A percentile compares a stretch with the other conserved stretches of the same genome.
Conservation (phyloP, 345 rosid species). For the Erodium maritimum region DNA sequence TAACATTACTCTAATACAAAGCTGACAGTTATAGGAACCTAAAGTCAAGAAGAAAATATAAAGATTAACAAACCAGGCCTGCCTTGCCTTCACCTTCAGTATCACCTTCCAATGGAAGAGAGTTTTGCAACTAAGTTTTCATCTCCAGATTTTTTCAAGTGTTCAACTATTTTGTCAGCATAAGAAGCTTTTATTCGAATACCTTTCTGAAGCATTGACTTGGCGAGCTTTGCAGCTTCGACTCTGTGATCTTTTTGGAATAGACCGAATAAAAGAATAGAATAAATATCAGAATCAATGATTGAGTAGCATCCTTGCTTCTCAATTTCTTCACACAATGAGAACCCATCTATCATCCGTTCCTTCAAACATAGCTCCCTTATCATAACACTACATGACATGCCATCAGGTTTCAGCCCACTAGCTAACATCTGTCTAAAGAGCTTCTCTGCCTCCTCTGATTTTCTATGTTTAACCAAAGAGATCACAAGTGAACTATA, state of each 20-base stretch:
- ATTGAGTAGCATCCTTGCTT: constrained; percentile 29
- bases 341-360: constrained; percentile 47
- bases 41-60: no score
- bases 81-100: background rate
- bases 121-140: constrained; percentile 28
- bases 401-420: constrained; percentile 53
- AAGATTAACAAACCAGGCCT: background rate
- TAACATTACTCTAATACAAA: no score
- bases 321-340: constrained; percentile 36
- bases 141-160: constrained; percentile 32
- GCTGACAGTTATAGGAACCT: no score
- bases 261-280: constrained; percentile 45
- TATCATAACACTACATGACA: constrained; percentile 54
- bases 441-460: constrained; percentile 45
- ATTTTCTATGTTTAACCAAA: constrained; percentile 34
- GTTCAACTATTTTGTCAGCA: constrained; percentile 23
- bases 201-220: constrained; percentile 41
- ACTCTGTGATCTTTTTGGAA: constrained; percentile 24
- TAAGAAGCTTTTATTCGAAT: constrained; percentile 24
- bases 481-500: constrained; percentile 50
- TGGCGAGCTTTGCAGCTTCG: constrained; percentile 58
- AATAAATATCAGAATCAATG: constrained; percentile 50
- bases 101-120: constrained; percentile 14
- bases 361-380: constrained; percentile 42
- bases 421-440: constrained; percentile 35